phyloP scores from a whole-genome alignment of 2,329 filamentous ascomycete species.

The Microdochium nivale region DNA sequence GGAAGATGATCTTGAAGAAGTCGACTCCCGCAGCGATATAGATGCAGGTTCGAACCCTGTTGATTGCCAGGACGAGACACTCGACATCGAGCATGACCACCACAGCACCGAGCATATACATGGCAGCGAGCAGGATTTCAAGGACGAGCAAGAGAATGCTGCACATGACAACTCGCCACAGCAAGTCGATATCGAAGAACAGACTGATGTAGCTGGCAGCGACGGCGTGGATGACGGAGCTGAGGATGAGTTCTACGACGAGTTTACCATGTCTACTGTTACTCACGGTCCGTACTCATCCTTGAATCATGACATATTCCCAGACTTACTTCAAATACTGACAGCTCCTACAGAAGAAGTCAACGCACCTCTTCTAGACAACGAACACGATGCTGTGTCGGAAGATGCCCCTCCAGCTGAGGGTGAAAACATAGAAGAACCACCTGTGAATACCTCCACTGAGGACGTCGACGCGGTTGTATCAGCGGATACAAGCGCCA shows the following conservation, averaged over 20 bases:
- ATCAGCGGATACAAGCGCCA: conserved; percentile 25
- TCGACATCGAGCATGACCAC: conserved; percentile 3
- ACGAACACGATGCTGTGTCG: neutral
- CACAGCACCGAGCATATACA: conserved; percentile 2
- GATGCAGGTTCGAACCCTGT: conserved; percentile 9
- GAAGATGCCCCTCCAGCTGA: neutral
- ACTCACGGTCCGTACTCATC: conserved; percentile 16
- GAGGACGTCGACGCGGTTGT: conserved; percentile 16
- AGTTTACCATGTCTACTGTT: conserved; percentile 12
- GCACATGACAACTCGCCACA: neutral
- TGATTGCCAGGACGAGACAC: conserved; percentile 16
- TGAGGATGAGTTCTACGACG: conserved; percentile 5
- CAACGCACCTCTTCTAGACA: neutral
- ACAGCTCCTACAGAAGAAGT: conserved; percentile 1
- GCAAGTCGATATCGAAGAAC: neutral
- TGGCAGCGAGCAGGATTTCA: neutral
- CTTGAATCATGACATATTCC: conserved; percentile 4
- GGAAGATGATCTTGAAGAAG: neutral
- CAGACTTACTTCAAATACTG: conserved; percentile 5
- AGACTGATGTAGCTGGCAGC: conserved; percentile 1
- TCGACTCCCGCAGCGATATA: neutral
- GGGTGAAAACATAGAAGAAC: neutral
- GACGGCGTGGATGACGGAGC: conserved; percentile 9
- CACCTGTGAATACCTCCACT: conserved; percentile 10
- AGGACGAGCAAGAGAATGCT: neutral